These are phyloP conservation scores for Aphanoascus verrucosus DNA, from an alignment of 2,329 filamentous ascomycete genomes.

Conservation along the genomic window DNA sequence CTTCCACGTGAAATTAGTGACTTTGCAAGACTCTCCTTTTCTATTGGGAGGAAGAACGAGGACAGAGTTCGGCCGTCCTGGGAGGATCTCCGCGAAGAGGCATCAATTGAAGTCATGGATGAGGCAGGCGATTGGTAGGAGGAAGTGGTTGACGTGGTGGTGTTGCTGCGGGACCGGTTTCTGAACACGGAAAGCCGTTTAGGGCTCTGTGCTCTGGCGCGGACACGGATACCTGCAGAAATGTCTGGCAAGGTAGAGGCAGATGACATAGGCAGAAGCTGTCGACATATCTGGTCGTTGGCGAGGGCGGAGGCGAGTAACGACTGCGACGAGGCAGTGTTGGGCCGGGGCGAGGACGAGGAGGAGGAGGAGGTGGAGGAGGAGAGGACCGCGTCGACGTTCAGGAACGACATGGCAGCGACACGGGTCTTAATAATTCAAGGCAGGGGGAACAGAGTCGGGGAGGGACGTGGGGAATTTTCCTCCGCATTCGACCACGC, in stretches of 20 bases:
- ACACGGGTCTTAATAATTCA: neutral
- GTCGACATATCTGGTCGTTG: slow-evolving; percentile 14
- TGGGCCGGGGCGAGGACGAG: slow-evolving; percentile 7
- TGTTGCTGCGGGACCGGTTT: slow-evolving; percentile 34
- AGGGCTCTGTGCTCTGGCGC: slow-evolving; percentile 26
- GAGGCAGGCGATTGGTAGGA: slow-evolving; percentile 38
- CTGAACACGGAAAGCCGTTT: slow-evolving; percentile 33
- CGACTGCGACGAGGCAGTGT: slow-evolving; percentile 7
- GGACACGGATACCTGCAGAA: slow-evolving; percentile 9
- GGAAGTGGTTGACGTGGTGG: slow-evolving; percentile 43
- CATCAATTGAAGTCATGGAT: slow-evolving; percentile 31
- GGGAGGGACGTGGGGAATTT: slow-evolving; percentile 1
- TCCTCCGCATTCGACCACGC: slow-evolving; percentile 16
- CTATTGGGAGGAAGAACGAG: slow-evolving; percentile 21
- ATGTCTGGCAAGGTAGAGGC: slow-evolving; percentile 11
- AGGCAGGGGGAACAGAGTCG: neutral
- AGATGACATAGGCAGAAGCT: slow-evolving; percentile 14
- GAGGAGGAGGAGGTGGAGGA: neutral
- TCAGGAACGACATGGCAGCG: slow-evolving; percentile 11
- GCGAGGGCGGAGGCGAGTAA: slow-evolving; percentile 12
- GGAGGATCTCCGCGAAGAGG: slow-evolving; percentile 21
- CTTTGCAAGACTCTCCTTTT: slow-evolving; percentile 31
- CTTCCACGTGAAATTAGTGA: slow-evolving; percentile 36
- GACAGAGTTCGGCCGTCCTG: slow-evolving; percentile 27
- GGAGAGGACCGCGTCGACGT: neutral